Evolutionary conservation across 768 basidiomycete genomes (phyloP), one percentile per base, ranked within the genome.

Genomic region (Saitozyma sp.): DNA sequence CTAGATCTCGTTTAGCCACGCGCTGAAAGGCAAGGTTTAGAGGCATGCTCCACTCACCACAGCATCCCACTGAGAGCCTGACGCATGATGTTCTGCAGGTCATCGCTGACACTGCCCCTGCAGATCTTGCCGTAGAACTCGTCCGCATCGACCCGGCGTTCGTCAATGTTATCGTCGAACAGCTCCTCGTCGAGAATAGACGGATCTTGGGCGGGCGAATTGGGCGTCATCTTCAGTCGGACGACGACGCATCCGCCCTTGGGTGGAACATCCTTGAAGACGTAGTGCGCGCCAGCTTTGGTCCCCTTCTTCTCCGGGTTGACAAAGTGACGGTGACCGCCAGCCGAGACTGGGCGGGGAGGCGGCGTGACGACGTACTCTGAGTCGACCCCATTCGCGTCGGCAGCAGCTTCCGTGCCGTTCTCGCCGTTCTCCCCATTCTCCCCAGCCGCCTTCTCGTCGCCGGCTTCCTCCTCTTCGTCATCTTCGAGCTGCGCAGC

Each of bases 21-120:
- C 37, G 14, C 9, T 50, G 14, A 49, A 37, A 50, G 7, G 29
- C 29, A 29, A 29, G 29, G 2, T 5, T 29, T 2, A 29, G n/a
- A 59, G 11, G 41, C 39, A 9, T 40, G 40, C 41, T 41, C 19
- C 11, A 67, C 80, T 54, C 48, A 82, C 95, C 96, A 98, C 56
- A 99, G 81, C 96, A 99, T 98, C 10, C 96, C 96, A 19, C 87
- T 87, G 54, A 99, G 81, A 19, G 94, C 96, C 81, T 98, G 96
- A 65, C 96, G 84, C 91, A 91, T 96, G 68, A 99, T 89, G 79
- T 95, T 94, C 77, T 87, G 88, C 70, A 98, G 81, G 80, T 99
- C 96, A 62, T 96, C 92, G 71, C 86, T 90, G 74, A 95, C 88
- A 13, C 90, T 87, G 4, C 92, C 92, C 67, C 87, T 84, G 46